Base-by-base conservation (phyloP, 257 asterid species). In the Penstemon newberryi region DNA sequence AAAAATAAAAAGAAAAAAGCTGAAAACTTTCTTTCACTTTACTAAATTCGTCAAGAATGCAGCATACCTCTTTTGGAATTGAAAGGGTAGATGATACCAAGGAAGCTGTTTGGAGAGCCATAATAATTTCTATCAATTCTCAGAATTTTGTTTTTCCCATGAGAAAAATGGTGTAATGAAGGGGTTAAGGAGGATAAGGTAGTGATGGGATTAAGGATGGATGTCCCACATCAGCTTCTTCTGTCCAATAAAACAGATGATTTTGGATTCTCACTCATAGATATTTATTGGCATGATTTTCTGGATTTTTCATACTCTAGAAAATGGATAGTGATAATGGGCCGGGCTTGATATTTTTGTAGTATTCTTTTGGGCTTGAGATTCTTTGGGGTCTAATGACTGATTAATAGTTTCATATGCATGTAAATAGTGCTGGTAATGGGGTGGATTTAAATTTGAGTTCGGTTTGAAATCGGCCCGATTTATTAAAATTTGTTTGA, bases 81-180 rank as follows among this genome's bases (percentile, higher is more conserved):
- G 82, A 70, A 42, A 78, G 82, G 45, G 91, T 50, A 4, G 86
- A 81, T 19, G 91, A 77, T 38, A 83, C 67, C 70, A 80, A 64
- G 6, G 83, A 46, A 66, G 89, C 81, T n/a, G 85, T 87, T 70
- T 86, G 96, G 25, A 86, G 83, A 70, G 92, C 90, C 96, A 88
- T 86, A 6, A 5, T 50, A 18, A 3, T 54, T n/a, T 7, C 8
- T 43, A 45, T 33, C 40, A 0, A 37, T 3, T 61, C 15, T 19
- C 19, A 53, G 19, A 40, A 62, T 60, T 52, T 8, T 49, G 45
- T 47, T 25, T 15, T 53, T 69, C 13, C 15, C 1, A 8, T 12
- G 53, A 47, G 63, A 36, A 67, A 53, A 33, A 39, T 45, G 5
- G 36, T 10, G 47, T 60, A 33, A 49, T n/a, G 56, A 41, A 61